A percentile compares a stretch with the other conserved stretches of the same genome.
phyloP scores from a whole-genome alignment of 2,329 filamentous ascomycete genomes.

The Periconia sp. region DNA sequence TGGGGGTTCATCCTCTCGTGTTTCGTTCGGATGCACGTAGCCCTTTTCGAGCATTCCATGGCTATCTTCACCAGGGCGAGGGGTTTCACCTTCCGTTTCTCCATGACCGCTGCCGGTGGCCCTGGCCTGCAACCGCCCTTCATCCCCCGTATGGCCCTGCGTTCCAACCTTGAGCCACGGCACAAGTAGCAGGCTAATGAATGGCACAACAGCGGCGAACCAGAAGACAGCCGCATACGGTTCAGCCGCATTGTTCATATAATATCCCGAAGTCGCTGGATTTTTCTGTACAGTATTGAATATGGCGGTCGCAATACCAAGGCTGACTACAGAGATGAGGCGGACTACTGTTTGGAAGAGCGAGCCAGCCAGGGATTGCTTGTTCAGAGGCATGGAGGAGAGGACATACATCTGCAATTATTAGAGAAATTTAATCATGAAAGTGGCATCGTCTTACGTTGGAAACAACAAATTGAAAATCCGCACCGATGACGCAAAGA shows the following conservation, averaged over 20 bases:
- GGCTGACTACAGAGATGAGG: slow-evolving; percentile 64
- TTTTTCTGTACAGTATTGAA: slow-evolving; percentile 54
- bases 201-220: slow-evolving; percentile 54
- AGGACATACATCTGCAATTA: slow-evolving; percentile 68
- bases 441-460: too few species aligned
- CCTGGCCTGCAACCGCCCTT: slow-evolving; percentile 20
- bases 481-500: slow-evolving; percentile 68
- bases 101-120: too few species aligned
- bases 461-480: slow-evolving; percentile 73
- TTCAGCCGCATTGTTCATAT: slow-evolving; percentile 52
- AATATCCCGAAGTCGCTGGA: slow-evolving; percentile 46
- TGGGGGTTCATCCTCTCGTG: too few species aligned
- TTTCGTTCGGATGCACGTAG: too few species aligned
- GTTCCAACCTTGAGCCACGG: slow-evolving; percentile 62
- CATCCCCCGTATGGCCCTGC: slow-evolving; percentile 53
- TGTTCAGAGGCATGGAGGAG: slow-evolving; percentile 65
- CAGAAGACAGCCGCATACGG: slow-evolving; percentile 61
- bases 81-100: too few species aligned
- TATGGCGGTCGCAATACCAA: slow-evolving; percentile 68
- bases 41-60: too few species aligned
- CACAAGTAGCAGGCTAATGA: slow-evolving; percentile 53
- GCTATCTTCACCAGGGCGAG: too few species aligned
- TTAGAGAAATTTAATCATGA: too few species aligned
- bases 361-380: slow-evolving; percentile 70
- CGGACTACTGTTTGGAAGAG: slow-evolving; percentile 72